Base-by-base conservation (phyloP, 2,329 filamentous ascomycete genomes). In the Cladophialophora chaetospira region DNA sequence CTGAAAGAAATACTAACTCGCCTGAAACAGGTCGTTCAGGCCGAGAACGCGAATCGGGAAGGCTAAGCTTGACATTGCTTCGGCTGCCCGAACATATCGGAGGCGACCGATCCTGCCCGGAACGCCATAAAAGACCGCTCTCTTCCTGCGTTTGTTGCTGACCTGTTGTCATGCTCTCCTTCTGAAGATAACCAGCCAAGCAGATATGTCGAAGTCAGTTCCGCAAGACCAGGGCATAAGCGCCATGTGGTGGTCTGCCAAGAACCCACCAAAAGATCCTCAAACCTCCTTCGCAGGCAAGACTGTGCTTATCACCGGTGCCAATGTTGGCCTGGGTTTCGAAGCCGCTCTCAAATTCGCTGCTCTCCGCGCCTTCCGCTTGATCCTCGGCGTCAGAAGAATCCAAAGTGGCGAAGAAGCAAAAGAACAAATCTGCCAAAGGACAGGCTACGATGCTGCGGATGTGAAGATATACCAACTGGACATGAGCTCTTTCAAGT, bases 341-440 rank as follows among this genome's bases (percentile, higher is more conserved):
- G 75, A 79, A 66, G 73, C 77, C 3, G 72, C 73, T 1, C 66
- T 66, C 1, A 75, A 78, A 59, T 71, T 77, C 33, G 69, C 73
- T 0, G 58, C 65, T 0, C 69, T 78, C 5, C 70, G 70, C 3
- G 71, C 73, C 6, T 66, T 65, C 1, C 72, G 69, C 17, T 68
- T 80, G 19, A 76, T 80, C 49, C 67, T 80, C 13, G 75, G 73
- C 5, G 73, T 76, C 23, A 74, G 78, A 23, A 71, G 59, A 21
- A 11, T 67, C 8, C 63, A 68, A 9, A 78, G 78, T 50, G 77
- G 77, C 45, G 71, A 79, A 60, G 68, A 64, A 0, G 78, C 78
- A 0, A 71, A 69, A 40, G 54, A 63, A 5, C 65, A 71, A 38
- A 75, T 80, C 44, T 69, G 73, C 50, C 5, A 36, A 36, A 38